phyloP scores from a whole-genome alignment of 257 asterid species.

The Penstemon eatonii region DNA sequence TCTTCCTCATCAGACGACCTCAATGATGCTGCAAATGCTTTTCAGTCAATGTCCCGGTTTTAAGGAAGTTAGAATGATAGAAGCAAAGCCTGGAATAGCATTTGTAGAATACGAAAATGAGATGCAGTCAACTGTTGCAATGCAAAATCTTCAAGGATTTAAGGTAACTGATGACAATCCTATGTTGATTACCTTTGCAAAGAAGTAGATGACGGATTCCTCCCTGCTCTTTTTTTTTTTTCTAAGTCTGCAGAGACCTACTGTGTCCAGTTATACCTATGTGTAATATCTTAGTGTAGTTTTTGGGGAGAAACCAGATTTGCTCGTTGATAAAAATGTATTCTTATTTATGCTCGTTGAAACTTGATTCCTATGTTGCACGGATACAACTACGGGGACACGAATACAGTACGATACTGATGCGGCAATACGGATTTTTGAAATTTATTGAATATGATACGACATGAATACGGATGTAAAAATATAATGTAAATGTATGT shows the following conservation, averaged over 20 bases:
- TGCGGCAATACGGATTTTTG: too few species aligned
- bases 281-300: conserved; percentile 44
- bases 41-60: conserved; percentile 84
- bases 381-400: neutral
- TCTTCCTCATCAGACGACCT: conserved; percentile 90
- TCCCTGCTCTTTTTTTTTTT: neutral
- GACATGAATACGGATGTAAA: too few species aligned
- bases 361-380: neutral
- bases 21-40: conserved; percentile 97
- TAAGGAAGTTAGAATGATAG: conserved; percentile 94
- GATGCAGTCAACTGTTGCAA: conserved; percentile 88
- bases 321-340: too few species aligned
- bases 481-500: too few species aligned
- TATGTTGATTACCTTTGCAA: conserved; percentile 86
- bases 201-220: conserved; percentile 49
- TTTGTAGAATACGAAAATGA: conserved; percentile 88
- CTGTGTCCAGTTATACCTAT: conserved; percentile 25
- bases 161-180: conserved; percentile 76
- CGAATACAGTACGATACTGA: too few species aligned
- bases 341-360: too few species aligned
- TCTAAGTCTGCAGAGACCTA: conserved; percentile 8
- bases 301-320: conserved; percentile 30
- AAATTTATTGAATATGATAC: too few species aligned
- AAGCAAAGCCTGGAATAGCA: conserved; percentile 96
- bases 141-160: conserved; percentile 90